Evolutionary conservation across 2,329 filamentous ascomycete species (phyloP), one percentile per base, ranked within the genome.

Genomic region (Ophiocordyceps camponoti-leonardi): DNA sequence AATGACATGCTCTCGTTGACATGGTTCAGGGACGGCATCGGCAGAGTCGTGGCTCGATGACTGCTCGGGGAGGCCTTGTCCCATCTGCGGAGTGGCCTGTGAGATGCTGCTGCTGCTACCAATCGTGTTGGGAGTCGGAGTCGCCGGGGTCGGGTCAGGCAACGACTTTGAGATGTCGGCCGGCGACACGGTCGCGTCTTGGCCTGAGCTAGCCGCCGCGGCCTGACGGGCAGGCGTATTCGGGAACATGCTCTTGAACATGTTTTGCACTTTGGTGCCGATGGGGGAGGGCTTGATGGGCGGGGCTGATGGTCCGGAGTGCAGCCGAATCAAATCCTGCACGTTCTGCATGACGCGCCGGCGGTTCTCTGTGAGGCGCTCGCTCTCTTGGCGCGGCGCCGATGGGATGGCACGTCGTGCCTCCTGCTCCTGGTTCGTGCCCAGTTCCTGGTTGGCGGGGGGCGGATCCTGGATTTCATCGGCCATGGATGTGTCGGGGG

Each of bases 1-100:
- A 30, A 81, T 59, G 4, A 71, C 51, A 49, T 71, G 71, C 42
- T 75, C 69, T 46, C 46, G 44, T 4, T 28, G 40, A 42, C 44
- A 42, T 13, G 33, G 28, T 31, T 47, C 42, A 46, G 45, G 45
- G 28, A 12, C 14, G 26, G 41, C 41, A 10, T 42, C 23, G 26
- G 22, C n/a, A 26, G 26, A 42, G 45, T 42, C 33, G 46, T 53
- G 41, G 45, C 50, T 46, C 45, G 48, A 44, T 46, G 48, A 50
- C 16, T 52, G 48, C 40, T 57, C 54, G 28, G 47, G 44, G 6
- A 52, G 43, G 39, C 35, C 35, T 18, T 59, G 58, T 3, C 49
- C 58, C 54, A 56, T 54, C 10, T 53, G 50, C 20, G 57, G 50
- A 11, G 56, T 50, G 20, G 51, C 52, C 6, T 49, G 52, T 10